phyloP scores from a whole-genome alignment of 164 flowering plant genomes.

The Euptelea pleiosperma region DNA sequence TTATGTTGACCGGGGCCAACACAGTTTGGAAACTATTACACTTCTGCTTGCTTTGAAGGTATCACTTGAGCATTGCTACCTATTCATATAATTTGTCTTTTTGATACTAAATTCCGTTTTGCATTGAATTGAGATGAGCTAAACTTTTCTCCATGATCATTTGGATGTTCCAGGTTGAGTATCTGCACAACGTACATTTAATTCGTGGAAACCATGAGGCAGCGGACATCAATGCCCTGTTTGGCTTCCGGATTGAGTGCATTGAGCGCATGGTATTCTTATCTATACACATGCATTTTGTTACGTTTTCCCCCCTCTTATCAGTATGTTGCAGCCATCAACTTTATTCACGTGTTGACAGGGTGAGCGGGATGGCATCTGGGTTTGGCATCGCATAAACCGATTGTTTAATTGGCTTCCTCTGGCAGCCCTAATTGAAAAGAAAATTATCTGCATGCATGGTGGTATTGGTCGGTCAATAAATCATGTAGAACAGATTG shows the following conservation, averaged over 20 bases:
- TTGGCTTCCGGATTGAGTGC: constrained; percentile 99
- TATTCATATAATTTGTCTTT: background rate
- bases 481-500: constrained; percentile 95
- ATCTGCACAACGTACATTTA: constrained; percentile 85
- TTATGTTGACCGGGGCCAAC: constrained; percentile 99
- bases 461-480: constrained; percentile 99
- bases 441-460: constrained; percentile 99
- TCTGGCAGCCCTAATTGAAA: constrained; percentile 93
- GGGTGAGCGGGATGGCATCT: constrained; percentile 99
- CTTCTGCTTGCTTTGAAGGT: constrained; percentile 97
- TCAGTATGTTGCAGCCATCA: constrained; percentile 3
- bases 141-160: background rate
- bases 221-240: constrained; percentile 98
- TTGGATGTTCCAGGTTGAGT: constrained; percentile 61
- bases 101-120: background rate
- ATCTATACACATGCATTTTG: background rate
- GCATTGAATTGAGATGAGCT: background rate
- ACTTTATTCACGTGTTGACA: constrained; percentile 26
- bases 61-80: background rate
- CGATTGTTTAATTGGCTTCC: constrained; percentile 98
- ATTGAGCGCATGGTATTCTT: constrained; percentile 93
- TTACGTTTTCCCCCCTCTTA: background rate
- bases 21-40: constrained; percentile 90
- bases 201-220: constrained; percentile 99
- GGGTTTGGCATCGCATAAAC: constrained; percentile 98